Evolutionary conservation across 2,329 filamentous ascomycete genomes (phyloP).

Genomic region (Fusarium tupiense): DNA sequence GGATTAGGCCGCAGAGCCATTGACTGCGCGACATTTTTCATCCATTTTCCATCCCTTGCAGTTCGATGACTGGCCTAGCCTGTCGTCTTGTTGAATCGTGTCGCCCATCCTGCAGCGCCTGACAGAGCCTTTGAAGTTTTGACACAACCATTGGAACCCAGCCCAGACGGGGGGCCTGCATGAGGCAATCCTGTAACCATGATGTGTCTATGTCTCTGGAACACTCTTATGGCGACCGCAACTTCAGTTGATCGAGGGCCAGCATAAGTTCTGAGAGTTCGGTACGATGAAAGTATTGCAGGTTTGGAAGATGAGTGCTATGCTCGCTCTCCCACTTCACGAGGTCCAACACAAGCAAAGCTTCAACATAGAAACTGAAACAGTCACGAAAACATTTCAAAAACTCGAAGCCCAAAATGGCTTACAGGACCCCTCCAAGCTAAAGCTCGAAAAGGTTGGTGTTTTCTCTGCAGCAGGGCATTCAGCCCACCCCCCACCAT

Average conservation of each 20-base stretch:
- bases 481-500: conserved; percentile 29
- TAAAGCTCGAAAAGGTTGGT: conserved; percentile 18
- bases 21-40: conserved; percentile 36
- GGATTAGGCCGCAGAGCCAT: conserved; percentile 11
- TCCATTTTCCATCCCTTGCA: conserved; percentile 14
- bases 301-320: background rate
- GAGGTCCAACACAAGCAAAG: background rate
- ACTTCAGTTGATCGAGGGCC: background rate
- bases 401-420: conserved; percentile 7
- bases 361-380: background rate
- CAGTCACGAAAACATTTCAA: background rate
- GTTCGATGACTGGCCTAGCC: conserved; percentile 7
- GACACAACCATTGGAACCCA: background rate
- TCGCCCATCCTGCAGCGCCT: background rate
- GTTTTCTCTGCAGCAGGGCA: conserved; percentile 13
- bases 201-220: background rate
- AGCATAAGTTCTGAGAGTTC: background rate
- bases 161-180: background rate
- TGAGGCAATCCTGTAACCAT: conserved; percentile 1
- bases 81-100: background rate
- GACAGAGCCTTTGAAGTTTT: background rate
- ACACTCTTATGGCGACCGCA: background rate
- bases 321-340: background rate
- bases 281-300: background rate
- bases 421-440: conserved; percentile 24